Base-by-base conservation (phyloP, 2,329 filamentous ascomycete genomes). In the Daldinia sp. region DNA sequence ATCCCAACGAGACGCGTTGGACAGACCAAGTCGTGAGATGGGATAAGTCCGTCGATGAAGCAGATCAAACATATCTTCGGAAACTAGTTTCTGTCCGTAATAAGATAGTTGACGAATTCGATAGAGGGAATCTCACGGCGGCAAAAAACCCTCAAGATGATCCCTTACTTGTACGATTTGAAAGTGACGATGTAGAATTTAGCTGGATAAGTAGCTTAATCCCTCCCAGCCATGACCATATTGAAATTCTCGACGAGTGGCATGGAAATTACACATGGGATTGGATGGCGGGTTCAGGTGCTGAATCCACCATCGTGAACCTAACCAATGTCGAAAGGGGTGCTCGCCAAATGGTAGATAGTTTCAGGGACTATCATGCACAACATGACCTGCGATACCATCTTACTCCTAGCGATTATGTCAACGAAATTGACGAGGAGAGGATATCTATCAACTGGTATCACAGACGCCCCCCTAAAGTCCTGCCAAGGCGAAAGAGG, bases 91-190 rank as follows among this genome's bases (percentile, higher is more conserved):
- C 68, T 1, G 15, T 51, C 3, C 55, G 64, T 25, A 71, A 71
- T 43, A 23, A 29, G n/a, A 57, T 71, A 25, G 32, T 70, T 11
- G 64, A 70, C 47, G 45, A 35, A 8, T 52, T 72, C n/a, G n/a
- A n/a, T 11, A 37, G 35, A 17, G 1, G 3, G 0, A 5, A 23
- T 1, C 55, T 57, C 0, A 10, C 70, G 8, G 13, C 8, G 3
- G 58, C 63, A n/a, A 39, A 27, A 2, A 67, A 68, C 32, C 34
- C 27, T 21, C 1, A 10, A 4, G 1, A 17, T 0, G 51, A 61
- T 13, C 2, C 0, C 2, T 8, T 11, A 4, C 5, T 23, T 1
- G 2, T 1, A 7, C 5, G n/a, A 17, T 2, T 45, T 45, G 3
- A 11, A 15, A 37, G 4, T 9, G 8, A 9, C 9, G 25, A 1